Base-by-base conservation (phyloP, 352 stramenopile species). In the Pythium sp. region DNA sequence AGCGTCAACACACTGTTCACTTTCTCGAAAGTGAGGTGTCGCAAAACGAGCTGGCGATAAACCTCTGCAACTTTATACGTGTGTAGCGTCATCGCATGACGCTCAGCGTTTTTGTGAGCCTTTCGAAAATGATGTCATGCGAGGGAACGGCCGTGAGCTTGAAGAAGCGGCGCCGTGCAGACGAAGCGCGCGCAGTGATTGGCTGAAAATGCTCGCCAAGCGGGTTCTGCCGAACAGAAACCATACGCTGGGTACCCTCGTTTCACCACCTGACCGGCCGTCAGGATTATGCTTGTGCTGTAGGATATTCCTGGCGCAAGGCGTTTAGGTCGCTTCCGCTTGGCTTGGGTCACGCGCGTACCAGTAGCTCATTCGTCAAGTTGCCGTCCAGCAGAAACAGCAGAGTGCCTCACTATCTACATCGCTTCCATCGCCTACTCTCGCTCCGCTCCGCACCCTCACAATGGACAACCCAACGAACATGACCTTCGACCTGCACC, bases 401-500 rank as follows among this genome's bases (percentile, higher is more conserved):
- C 32, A 32, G 18, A 34, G 24, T 24, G 2, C 8, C 15, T 56
- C 43, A 15, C 22, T 28, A 34, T 51, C 34, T 8, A 26, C 24
- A 14, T 5, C 63, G 7, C 26, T 41, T 28, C 18, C 56, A 28
- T 11, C 53, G n/a, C 28, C 3, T 53, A 41, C 58, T 22, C 58
- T 41, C 56, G 49, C 49, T 36, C 54, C 51, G 28, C 41, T 24
- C 43, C 43, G 41, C 41, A 49, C 43, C 18, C 43, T 51, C 7
- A 59, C 32, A 18, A 89, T 89, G 81, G 74, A 87, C 49, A 75
- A 51, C 58, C 24, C 72, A 58, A 72, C 59, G 49, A 58, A 57
- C 71, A 63, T 67, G 46, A 77, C 20, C 32, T 34, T 74, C 32
- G 78, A 82, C 64, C 75, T 83, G 57, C 78, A 90, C 61, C 82